Percentiles rank a stretch among this genome's conserved stretches.
Conservation (phyloP, 2,329 filamentous ascomycete species). For the Botrytis medusae region DNA sequence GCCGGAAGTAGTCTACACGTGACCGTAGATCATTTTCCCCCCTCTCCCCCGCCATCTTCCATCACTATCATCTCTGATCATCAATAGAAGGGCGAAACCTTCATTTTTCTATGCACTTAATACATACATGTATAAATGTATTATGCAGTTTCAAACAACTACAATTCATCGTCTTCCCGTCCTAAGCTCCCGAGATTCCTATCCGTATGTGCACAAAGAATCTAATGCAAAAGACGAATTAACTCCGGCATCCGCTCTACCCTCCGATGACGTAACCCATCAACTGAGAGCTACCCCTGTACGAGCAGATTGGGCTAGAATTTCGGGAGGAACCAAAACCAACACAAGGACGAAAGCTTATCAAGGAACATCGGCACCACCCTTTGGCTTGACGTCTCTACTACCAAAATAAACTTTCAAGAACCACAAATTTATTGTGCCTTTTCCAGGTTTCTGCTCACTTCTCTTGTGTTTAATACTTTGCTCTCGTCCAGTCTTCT, state of each 20-base stretch:
- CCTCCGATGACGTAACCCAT: background rate
- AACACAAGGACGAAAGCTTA: background rate
- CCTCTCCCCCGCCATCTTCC: background rate
- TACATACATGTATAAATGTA: background rate
- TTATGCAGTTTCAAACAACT: too few species aligned
- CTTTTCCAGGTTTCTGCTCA: background rate
- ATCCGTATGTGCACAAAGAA: background rate
- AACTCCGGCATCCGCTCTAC: conserved; percentile 9
- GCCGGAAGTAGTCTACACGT: background rate
- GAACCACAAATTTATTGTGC: background rate
- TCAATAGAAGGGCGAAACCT: background rate
- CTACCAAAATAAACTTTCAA: background rate
- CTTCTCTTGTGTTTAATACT: background rate
- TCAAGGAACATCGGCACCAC: conserved; percentile 8
- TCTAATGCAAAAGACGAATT: background rate
- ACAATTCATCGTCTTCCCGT: background rate
- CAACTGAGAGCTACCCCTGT: background rate
- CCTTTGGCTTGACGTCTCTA: background rate
- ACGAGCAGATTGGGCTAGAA: background rate
- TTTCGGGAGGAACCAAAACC: background rate
- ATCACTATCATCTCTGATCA: background rate
- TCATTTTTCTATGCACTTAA: too few species aligned
- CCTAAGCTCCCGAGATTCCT: rapidly evolving
- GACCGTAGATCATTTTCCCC: background rate
- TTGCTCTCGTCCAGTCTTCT: background rate